A percentile compares a stretch with the other conserved stretches of the same genome.
phyloP scores from a whole-genome alignment of 305 asterid genomes.

The Coffea humblotiana region DNA sequence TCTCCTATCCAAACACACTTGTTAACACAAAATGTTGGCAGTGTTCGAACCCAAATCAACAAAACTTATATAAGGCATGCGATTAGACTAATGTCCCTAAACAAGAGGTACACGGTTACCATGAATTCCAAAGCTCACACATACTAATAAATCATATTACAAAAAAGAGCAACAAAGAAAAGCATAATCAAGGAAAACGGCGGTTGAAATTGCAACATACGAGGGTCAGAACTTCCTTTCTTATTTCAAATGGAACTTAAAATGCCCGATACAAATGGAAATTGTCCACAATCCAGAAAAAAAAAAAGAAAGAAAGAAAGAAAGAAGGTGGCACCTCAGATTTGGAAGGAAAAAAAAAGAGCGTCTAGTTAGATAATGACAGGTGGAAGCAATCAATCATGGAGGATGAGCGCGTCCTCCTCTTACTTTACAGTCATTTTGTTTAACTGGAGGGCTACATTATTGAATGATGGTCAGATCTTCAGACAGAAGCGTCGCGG shows the following conservation, averaged over 20 bases:
- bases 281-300: too few species aligned
- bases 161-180: too few species aligned
- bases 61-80: too few species aligned
- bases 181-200: neutral
- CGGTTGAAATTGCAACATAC: too few species aligned
- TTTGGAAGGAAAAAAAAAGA: neutral
- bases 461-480: neutral
- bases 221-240: neutral
- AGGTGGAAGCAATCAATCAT: neutral
- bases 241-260: neutral
- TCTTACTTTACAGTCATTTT: neutral
- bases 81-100: too few species aligned
- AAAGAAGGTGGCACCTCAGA: neutral
- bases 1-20: too few species aligned
- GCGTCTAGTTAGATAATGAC: neutral
- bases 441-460: neutral
- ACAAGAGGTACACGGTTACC: too few species aligned
- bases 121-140: too few species aligned
- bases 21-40: too few species aligned
- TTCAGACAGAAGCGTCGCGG: constrained; percentile 8
- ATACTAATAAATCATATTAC: too few species aligned
- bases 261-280: too few species aligned
- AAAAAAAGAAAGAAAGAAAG: neutral
- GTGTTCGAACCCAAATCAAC: too few species aligned
- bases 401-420: neutral